phyloP scores from a whole-genome alignment of 2,329 filamentous ascomycete species.

The Diaporthe caulivora region DNA sequence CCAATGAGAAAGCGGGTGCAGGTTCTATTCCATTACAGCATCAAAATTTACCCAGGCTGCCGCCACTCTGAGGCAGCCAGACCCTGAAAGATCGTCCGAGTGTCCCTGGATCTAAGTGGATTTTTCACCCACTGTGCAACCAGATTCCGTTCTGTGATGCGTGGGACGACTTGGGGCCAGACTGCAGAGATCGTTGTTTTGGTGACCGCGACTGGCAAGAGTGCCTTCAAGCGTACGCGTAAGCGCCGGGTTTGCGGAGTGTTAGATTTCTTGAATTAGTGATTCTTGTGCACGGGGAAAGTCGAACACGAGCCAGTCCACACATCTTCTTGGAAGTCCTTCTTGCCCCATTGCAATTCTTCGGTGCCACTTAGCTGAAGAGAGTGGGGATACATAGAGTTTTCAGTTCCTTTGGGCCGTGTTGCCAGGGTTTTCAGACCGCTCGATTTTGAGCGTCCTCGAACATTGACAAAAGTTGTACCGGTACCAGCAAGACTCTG shows the following conservation, averaged over 20 bases:
- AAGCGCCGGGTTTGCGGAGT: neutral
- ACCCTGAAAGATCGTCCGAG: neutral
- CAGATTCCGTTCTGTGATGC: neutral
- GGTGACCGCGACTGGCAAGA: neutral
- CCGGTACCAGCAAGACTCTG: too few species aligned
- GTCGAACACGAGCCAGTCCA: neutral
- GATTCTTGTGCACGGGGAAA: neutral
- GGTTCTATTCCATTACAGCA: neutral
- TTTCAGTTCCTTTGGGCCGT: neutral
- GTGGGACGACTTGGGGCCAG: neutral
- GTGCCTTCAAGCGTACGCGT: neutral
- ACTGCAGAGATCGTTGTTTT: neutral
- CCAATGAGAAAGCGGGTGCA: neutral
- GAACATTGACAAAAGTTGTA: too few species aligned
- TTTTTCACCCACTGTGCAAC: neutral
- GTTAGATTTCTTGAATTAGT: neutral
- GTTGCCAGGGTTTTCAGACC: too few species aligned
- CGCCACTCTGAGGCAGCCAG: neutral
- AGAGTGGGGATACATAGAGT: neutral
- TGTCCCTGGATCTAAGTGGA: neutral
- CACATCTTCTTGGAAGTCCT: neutral
- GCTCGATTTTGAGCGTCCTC: too few species aligned
- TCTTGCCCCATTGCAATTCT: neutral
- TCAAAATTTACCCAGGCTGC: neutral
- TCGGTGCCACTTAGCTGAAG: too few species aligned